Base-by-base conservation (phyloP, 305 asterid species). In the Coffea humblotiana region DNA sequence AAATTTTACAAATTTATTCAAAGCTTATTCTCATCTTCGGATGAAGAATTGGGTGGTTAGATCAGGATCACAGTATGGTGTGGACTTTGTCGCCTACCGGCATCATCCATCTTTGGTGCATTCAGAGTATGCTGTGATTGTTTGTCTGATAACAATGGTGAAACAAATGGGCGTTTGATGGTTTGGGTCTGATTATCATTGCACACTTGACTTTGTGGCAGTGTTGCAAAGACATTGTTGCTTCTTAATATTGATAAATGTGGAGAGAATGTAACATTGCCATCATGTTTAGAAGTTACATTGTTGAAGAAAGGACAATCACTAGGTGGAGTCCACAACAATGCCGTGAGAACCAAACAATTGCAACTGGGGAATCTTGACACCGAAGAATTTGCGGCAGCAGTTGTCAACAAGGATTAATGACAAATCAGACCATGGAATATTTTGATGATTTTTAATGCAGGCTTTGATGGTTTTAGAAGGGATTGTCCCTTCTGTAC, bases 101-200 rank as follows among this genome's bases (percentile, higher is more conserved):
- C 95, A 93, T 79, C 95, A 90, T 86, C 97, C 97, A 21, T 76
- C 92, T 76, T 77, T 90, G 32, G 97, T 91, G 64, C 97, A 90
- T 84, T 88, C 97, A 13, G 91, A 93, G 70, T 93, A 93, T 80
- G 94, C 96, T 0, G 96, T 95, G 84, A 85, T 95, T 7, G 93
- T 87, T 71, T 89, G 61, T 83, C 92, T 0, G 87, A 49, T 51
- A 89, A 89, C 27, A 81, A 79, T 70, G 85, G 71, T 3, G 32
- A 72, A 52, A 27, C 61, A 12, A 86, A 83, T 69, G 90, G 83
- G 9, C 88, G 98, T 79, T 79, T 95, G 82, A 87, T 82, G 85
- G 93, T 89, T 58, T 93, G 99, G n/a, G 99, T 93, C 98, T 10
- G 97, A 95, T 84, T 84, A 81, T 81, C 92, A 90, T 8, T 89